Base-by-base conservation (phyloP, 345 rosid species). In the Eucalyptus regnans region DNA sequence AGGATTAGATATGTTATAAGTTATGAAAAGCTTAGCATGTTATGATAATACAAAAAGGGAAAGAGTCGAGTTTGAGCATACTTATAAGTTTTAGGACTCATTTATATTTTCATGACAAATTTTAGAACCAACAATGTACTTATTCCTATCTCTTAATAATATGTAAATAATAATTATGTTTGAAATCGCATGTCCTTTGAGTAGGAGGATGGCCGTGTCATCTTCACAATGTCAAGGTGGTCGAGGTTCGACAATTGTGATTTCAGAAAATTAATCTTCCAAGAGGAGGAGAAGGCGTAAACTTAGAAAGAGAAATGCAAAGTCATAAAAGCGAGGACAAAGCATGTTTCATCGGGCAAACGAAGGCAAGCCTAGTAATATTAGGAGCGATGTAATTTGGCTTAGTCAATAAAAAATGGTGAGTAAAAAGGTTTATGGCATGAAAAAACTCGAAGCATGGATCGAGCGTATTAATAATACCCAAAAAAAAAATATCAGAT, bases 141-240 rank as follows among this genome's bases (percentile, higher is more conserved):
- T 29, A 27, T 29, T 4, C 16, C 8, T 6, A 29, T 62, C 7
- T 29, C 41, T 68, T 33, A 68, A 68, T 8, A 16, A 68, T 0
- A 68, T 33, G 4, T 9, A 17, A 17, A 9, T 68, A 41, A 68
- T 9, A 6, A 22, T 68, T 68, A 51, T 51, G 4, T 51, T 51
- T 51, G 56, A 50, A 0, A 51, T 51, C 7, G 4, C 0, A 0
- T 68, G 23, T 17, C 31, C 15, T 60, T 17, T 16, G 80, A 68
- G 22, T 17, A 68, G 25, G 43, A 17, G 43, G 25, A 68, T 33
- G 12, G 22, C 25, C 25, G 1, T 68, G 80, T 68, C 44, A 68
- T 68, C 20, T 33, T 10, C 7, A 0, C 23, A 51, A 17, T 51
- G 56, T 1, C 0, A 17, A 17, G 56, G 58, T 7, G 10, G 58